Evolutionary conservation across 1,284 basidiomycete genomes (phyloP).

Genomic region (Apiotrichum gamsii): DNA sequence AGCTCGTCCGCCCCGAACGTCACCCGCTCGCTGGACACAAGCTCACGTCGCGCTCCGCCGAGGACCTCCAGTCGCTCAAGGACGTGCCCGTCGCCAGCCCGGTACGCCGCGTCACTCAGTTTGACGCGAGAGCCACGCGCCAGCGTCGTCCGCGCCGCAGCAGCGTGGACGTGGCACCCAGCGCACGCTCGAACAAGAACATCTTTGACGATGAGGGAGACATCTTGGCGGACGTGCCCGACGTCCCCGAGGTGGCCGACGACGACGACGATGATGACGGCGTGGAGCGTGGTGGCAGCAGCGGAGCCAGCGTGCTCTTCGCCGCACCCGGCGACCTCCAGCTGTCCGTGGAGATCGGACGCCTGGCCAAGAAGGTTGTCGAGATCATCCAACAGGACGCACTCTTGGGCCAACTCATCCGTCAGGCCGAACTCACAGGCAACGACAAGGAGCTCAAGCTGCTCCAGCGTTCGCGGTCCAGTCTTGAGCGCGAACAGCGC

Average conservation of each 20-base stretch:
- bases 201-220: constrained; percentile 43
- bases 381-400: constrained; percentile 72
- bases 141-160: constrained; percentile 1
- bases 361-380: constrained; percentile 65
- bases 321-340: constrained; percentile 80
- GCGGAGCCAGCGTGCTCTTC: constrained; percentile 56
- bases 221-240: too few relatives aligned
- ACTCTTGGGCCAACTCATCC: constrained; percentile 77
- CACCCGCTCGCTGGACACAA: constrained; percentile 11
- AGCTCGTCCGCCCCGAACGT: neutral
- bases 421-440: constrained; percentile 89
- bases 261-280: constrained; percentile 45
- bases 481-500: constrained; percentile 73
- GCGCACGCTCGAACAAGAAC: constrained; percentile 6
- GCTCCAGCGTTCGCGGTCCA: constrained; percentile 69
- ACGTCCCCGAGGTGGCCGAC: neutral
- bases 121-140: neutral
- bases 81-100: constrained; percentile 1
- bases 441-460: constrained; percentile 77
- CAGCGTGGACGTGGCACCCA: neutral
- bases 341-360: constrained; percentile 70
- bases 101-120: neutral
- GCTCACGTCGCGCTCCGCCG: constrained; percentile 30
- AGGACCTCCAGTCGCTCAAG: constrained; percentile 23
- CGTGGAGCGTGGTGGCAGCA: neutral